Conservation (phyloP, 371 early-diverging fungal genomes). For the Lichtheimia corymbifera region DNA sequence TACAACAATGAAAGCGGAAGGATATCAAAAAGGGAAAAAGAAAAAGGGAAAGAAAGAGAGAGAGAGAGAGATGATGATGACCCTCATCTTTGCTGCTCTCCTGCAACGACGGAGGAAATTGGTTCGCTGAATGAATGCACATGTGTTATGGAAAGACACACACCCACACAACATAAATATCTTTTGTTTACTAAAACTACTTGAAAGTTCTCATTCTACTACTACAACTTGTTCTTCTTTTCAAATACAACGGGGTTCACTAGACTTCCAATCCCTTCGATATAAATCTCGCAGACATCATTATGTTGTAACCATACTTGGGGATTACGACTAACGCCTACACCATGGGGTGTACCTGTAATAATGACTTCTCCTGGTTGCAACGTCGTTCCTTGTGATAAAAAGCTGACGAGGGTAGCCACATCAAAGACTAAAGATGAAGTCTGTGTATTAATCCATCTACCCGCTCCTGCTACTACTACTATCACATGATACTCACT, state of each 20-base stretch:
- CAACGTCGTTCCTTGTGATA: conserved; percentile 62
- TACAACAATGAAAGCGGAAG: no score
- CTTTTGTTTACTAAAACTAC: not conserved
- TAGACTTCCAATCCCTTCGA: conserved; percentile 58
- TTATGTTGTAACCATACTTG: conserved; percentile 56
- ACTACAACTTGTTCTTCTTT: conserved; percentile 8
- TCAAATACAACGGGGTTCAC: conserved; percentile 44
- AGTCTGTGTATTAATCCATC: no score
- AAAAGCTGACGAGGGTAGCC: conserved; percentile 37
- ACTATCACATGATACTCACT: conserved; percentile 29
- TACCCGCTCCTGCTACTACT: no score
- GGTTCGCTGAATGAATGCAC: not conserved
- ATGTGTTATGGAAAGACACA: no score
- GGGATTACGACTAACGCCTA: conserved; percentile 53
- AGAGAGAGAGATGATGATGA: no score
- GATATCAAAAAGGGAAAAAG: no score
- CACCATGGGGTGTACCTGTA: conserved; percentile 65
- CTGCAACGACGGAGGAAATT: not conserved
- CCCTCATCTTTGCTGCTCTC: not conserved
- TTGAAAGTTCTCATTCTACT: not conserved
- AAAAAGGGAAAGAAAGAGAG: no score
- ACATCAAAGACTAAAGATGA: conserved; percentile 22
- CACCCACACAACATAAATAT: not conserved
- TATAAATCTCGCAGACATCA: conserved; percentile 48
- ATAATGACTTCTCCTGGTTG: conserved; percentile 61